Percentiles rank a stretch among this genome's conserved stretches.
phyloP scores from a whole-genome alignment of 306 rosid species.

The Oemleria cerasiformis region DNA sequence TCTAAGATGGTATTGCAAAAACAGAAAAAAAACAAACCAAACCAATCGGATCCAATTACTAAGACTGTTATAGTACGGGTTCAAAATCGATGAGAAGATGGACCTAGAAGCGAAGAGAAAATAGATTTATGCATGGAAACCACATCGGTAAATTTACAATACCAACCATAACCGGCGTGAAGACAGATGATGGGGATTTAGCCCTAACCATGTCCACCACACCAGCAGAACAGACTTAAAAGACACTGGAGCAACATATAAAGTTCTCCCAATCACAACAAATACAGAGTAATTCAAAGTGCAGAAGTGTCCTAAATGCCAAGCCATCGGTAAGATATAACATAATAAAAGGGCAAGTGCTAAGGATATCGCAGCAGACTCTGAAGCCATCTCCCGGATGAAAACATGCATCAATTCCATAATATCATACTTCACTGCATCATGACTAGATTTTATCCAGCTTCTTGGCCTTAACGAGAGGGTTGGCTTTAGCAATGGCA shows the following conservation, averaged over 20 bases:
- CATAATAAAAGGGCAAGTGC: constrained; percentile 47
- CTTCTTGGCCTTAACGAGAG: constrained; percentile 85
- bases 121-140: constrained; percentile 1
- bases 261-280: constrained; percentile 62
- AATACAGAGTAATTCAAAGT: constrained; percentile 51
- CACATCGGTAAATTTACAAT: constrained; percentile 33
- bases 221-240: constrained; percentile 46
- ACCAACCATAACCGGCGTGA: constrained; percentile 29
- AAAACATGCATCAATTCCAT: constrained; percentile 41
- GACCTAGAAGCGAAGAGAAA: neutral
- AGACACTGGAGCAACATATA: constrained; percentile 51
- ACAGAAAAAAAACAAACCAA: no score
- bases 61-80: neutral
- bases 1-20: no score
- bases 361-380: constrained; percentile 54
- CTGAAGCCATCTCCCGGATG: constrained; percentile 47
- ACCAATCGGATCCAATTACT: no score
- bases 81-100: neutral
- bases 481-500: constrained; percentile 88
- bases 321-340: constrained; percentile 46
- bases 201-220: constrained; percentile 46
- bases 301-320: constrained; percentile 53
- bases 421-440: constrained; percentile 24
- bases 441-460: constrained; percentile 75
- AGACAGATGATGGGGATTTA: constrained; percentile 39